phyloP scores from a whole-genome alignment of 2,329 filamentous ascomycete species.

The Xylariaceae sp. region DNA sequence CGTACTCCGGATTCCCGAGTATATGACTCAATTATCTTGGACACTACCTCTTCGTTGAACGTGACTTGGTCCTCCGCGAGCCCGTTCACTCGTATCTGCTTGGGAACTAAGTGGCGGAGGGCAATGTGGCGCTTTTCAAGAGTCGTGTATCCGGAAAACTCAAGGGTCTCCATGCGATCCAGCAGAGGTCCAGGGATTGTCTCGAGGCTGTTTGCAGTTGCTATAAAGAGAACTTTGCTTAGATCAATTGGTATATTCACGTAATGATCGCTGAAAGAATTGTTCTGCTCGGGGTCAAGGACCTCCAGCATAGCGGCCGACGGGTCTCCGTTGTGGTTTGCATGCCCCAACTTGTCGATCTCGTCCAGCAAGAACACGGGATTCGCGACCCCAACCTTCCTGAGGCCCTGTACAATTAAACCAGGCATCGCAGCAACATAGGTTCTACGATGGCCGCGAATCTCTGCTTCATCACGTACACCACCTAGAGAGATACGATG shows the following conservation, averaged over 20 bases:
- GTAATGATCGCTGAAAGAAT: constrained; percentile 93
- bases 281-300: constrained; percentile 93
- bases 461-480: constrained; percentile 94
- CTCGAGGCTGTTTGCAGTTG: constrained; percentile 90
- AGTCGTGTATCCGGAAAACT: constrained; percentile 91
- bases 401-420: constrained; percentile 84
- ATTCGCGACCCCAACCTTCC: constrained; percentile 93
- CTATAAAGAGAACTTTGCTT: constrained; percentile 95
- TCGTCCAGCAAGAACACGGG: constrained; percentile 95
- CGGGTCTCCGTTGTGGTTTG: constrained; percentile 91
- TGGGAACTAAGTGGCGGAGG: constrained; percentile 87
- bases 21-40: constrained; percentile 94
- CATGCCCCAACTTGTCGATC: constrained; percentile 91
- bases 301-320: constrained; percentile 98
- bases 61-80: constrained; percentile 70
- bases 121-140: constrained; percentile 97
- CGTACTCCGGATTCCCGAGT: constrained; percentile 95
- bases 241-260: constrained; percentile 93
- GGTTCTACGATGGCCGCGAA: constrained; percentile 87
- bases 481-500: constrained; percentile 95
- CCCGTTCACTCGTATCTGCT: constrained; percentile 89
- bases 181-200: constrained; percentile 92
- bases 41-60: constrained; percentile 78
- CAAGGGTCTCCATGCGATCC: constrained; percentile 95
- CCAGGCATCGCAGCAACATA: constrained; percentile 99